These are phyloP conservation scores for Theobroma cacao DNA, from an alignment of 345 rosid species.

Conservation along the genomic window DNA sequence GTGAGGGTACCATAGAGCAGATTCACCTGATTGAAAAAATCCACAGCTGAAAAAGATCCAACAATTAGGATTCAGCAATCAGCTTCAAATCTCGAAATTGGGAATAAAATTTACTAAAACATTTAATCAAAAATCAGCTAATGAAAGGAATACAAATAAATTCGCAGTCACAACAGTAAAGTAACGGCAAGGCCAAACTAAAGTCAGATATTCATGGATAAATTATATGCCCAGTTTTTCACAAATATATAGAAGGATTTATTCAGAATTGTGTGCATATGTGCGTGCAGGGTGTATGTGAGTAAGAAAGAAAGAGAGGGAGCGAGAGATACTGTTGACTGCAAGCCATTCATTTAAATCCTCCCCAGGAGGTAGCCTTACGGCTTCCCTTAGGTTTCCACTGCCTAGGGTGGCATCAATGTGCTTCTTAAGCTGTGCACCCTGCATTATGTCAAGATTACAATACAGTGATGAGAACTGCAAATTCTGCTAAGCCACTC, in stretches of 20 bases:
- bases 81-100: slow-evolving; percentile 4
- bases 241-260: background rate
- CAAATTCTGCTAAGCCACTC: slow-evolving; percentile 1
- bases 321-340: slow-evolving; percentile 69
- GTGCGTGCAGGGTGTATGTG: background rate
- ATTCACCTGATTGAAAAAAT: slow-evolving; percentile 99
- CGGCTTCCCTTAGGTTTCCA: slow-evolving; percentile 98
- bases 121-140: background rate
- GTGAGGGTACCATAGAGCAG: slow-evolving; percentile 97
- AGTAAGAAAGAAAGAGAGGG: background rate
- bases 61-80: slow-evolving; percentile 18
- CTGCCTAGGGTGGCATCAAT: slow-evolving; percentile 98
- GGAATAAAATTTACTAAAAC: background rate
- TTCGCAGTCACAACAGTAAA: background rate
- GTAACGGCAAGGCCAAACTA: background rate
- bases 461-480: background rate
- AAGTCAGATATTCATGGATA: background rate
- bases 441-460: slow-evolving; percentile 46
- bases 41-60: slow-evolving; percentile 75
- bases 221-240: background rate
- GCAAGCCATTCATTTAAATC: slow-evolving; percentile 99
- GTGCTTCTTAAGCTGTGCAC: slow-evolving; percentile 95
- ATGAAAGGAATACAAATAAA: background rate
- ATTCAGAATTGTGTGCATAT: background rate
- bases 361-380: slow-evolving; percentile 98